Base-by-base conservation (phyloP, 306 rosid genomes). In the Malus orientalis region DNA sequence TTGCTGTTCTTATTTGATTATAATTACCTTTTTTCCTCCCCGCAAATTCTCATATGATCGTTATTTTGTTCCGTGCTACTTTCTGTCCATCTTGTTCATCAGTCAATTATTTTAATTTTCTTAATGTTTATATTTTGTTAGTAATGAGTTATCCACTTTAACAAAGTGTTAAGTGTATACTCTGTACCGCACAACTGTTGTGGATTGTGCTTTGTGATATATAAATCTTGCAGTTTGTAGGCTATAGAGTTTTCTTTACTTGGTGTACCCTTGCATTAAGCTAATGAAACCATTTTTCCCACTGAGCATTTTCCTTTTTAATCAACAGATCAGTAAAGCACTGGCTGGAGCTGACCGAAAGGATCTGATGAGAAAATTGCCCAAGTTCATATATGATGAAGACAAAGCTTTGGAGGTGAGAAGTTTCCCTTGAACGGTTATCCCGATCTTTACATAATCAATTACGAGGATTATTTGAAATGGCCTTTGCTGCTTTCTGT, bases 371-470 rank as follows among this genome's bases (percentile, higher is more conserved):
- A 91, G 90, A 87, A 95, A 92, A 87, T 85, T 95, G 74, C 99
- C 99, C 74, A 92, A 92, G 77, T 95, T 95, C 81, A 90, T 95
- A 69, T 95, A 95, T 74, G 98, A 92, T 70, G 99, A 95, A 84
- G 99, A 95, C 81, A 95, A 92, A 79, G 93, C 93, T 76, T 77
- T 91, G 82, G 99, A 95, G 98, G 99, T 95, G 84, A 77, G 71
- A 82, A 76, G 70, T 70, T 38, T 38, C 76, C 65, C 67, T 75
- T 80, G 58, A 71, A 73, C 70, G 14, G 14, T 73, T 73, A 18
- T 58, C 1, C n/a, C 71, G 40, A 45, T 74, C 59, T 75, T 61
- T 71, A 65, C 65, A 62, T 72, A 13, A 77, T 68, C 67, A 76
- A 44, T 86, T 65, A 13, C 40, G 44, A 51, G n/a, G 72, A 54